Evolutionary conservation across 768 basidiomycete genomes (phyloP), one percentile per base, ranked within the genome.

Genomic region (Cubamyces lactineus): DNA sequence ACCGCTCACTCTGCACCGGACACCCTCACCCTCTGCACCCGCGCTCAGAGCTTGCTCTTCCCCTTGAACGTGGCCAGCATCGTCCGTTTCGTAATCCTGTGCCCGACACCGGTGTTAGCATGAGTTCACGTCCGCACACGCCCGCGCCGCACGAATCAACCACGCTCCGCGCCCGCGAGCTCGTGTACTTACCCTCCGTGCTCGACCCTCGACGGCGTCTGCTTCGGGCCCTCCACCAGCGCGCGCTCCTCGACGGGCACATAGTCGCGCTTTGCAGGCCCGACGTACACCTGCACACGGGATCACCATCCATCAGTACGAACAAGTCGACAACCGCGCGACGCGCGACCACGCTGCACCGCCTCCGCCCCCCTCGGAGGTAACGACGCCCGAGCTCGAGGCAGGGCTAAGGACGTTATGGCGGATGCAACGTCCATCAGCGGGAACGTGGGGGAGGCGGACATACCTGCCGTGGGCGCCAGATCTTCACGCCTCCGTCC

Each of bases 401-500:
- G 4, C 39, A 28, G 23, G 23, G 12, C 24, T 8, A 30, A 8
- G 39, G 15, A 26, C 47, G 38, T 45, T 46, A 43, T 39, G 54
- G 11, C 45, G 39, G 8, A 39, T 34, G 34, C 19, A n/a, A 50
- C 24, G 4, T 3, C 8, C 28, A 30, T 30, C 28, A 30, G 8
- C 28, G 28, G 28, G 28, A 30, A 30, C 17, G 54, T 26, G 49
- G 34, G 40, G 39, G 19, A 38, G 15, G 47, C 24, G 41, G 56
- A 66, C 77, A 59, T 73, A 89, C 88, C 81, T 93, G 92, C 69
- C 89, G 80, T 39, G 91, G 92, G 47, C 92, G 82, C 93, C 95
- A 96, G 67, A 96, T 96, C 77, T 95, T 96, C 63, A 96, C 92
- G 52, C 92, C 92, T 21, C 86, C 90, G 30, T 88, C 82, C 69